Base-by-base conservation (phyloP, 495 filamentous ascomycete species). In the Daldinia grandis region DNA sequence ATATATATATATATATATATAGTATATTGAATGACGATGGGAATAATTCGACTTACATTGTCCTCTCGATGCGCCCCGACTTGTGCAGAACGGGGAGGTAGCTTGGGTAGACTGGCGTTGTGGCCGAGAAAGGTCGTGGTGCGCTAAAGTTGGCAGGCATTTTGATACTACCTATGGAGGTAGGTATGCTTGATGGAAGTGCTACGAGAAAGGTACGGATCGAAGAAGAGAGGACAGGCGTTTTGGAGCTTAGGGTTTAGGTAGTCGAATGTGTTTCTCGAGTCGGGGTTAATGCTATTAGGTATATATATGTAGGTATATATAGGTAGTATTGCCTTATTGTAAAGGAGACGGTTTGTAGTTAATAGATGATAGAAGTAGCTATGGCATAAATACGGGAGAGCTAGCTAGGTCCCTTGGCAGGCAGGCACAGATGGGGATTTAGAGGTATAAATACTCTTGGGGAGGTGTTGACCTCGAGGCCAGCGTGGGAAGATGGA, bases 81-180 rank as follows among this genome's bases (percentile, higher is more conserved):
- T 75, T 80, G 73, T 78, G 70, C 25, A 84, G 64, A 53, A 76
- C 75, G 50, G 80, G 81, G 30, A 84, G 80, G 69, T 79, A 78
- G 59, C 72, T 71, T 1, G 82, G 82, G 71, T 84, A 74, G 1
- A 84, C 82, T 27, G 80, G 79, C 25, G 82, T 78, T 0, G 78
- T 76, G 54, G 81, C 80, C 17, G 79, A 78, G 69, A 84, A 73
- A 27, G 78, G 74, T 24, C 76, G 77, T 12, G 69, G 54, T 47
- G 61, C 27, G 72, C 40, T 71, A 12, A 74, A 51, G 54, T 57
- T 70, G 44, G 63, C 58, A 47, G 75, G 60, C 78, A 79, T 80
- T 50, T 60, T 79, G 62, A 19, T 42, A 1, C n/a, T n/a, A n/a
- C n/a, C n/a, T n/a, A n/a, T n/a, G n/a, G n/a, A n/a, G n/a, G n/a